phyloP scores from a whole-genome alignment of 768 basidiomycete genomes.

The Piloderma croceum region DNA sequence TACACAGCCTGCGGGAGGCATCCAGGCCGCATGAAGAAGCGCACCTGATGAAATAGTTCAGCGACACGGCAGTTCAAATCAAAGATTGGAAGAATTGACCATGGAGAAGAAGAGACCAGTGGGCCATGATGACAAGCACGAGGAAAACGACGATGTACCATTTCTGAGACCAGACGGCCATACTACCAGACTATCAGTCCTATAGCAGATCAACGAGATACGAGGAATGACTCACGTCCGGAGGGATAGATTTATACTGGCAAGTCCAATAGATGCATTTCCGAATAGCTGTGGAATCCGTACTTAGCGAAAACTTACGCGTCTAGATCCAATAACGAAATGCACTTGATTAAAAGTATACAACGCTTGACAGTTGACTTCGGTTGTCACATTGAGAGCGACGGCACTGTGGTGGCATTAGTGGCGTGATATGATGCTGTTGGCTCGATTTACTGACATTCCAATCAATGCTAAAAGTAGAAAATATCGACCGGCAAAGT shows the following conservation, averaged over 20 bases:
- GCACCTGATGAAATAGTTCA: no score
- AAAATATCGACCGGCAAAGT: slow-evolving; percentile 65
- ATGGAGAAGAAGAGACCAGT: slow-evolving; percentile 68
- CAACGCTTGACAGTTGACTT: slow-evolving; percentile 58
- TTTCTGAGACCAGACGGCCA: slow-evolving; percentile 65
- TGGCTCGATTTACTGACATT: slow-evolving; percentile 45
- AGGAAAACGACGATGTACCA: slow-evolving; percentile 49
- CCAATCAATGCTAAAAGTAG: slow-evolving; percentile 61
- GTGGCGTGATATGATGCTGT: background rate
- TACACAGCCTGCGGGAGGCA: slow-evolving; percentile 37
- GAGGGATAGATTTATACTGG: slow-evolving; percentile 65
- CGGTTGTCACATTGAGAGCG: slow-evolving; percentile 53
- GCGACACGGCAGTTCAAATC: no score
- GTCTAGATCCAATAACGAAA: slow-evolving; percentile 1
- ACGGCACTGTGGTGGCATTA: slow-evolving; percentile 36
- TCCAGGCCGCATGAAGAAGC: slow-evolving; percentile 52
- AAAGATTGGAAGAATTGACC: no score
- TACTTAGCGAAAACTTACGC: background rate
- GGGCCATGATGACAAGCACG: slow-evolving; percentile 53
- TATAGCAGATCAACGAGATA: slow-evolving; percentile 1
- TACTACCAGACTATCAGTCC: slow-evolving; percentile 30
- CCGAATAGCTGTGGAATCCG: slow-evolving; percentile 38
- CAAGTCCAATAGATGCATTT: slow-evolving; percentile 61
- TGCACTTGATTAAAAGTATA: slow-evolving; percentile 62
- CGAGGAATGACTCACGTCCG: slow-evolving; percentile 46